phyloP scores from a whole-genome alignment of 1,284 basidiomycete genomes.

The Baeospora myosura region DNA sequence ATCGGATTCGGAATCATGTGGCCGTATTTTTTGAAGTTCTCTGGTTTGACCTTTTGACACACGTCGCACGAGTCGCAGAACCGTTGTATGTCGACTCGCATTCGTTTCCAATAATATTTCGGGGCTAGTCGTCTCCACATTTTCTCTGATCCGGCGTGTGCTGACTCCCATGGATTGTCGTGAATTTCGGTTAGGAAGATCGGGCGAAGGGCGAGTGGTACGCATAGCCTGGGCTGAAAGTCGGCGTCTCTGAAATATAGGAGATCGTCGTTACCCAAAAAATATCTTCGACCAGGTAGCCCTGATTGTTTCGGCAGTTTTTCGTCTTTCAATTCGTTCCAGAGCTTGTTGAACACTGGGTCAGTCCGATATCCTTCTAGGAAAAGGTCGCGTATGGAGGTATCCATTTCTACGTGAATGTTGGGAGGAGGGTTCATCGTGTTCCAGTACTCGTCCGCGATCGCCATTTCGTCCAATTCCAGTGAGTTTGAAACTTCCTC shows the following conservation, averaged over 20 bases:
- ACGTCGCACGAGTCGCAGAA: too few relatives aligned
- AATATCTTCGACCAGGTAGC: neutral
- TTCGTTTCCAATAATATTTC: neutral
- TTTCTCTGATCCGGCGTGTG: neutral
- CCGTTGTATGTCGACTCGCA: neutral
- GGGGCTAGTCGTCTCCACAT: neutral
- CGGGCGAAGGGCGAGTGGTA: neutral
- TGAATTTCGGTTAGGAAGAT: neutral
- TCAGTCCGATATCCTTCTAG: neutral
- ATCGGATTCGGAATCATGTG: neutral
- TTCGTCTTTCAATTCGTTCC: neutral
- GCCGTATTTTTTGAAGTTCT: neutral
- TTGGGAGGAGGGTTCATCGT: neutral
- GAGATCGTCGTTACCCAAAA: neutral
- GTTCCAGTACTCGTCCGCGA: neutral
- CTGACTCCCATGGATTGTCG: neutral
- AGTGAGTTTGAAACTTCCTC: neutral
- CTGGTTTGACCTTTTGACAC: neutral
- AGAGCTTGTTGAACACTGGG: neutral
- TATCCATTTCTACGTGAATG: too few relatives aligned
- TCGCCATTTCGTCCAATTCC: neutral
- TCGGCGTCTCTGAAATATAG: neutral
- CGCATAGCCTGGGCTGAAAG: neutral
- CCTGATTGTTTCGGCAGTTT: neutral
- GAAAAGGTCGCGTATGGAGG: neutral